These are phyloP conservation scores for Ustilago esculenta DNA, from an alignment of 1,284 basidiomycete species.

Conservation along the genomic window DNA sequence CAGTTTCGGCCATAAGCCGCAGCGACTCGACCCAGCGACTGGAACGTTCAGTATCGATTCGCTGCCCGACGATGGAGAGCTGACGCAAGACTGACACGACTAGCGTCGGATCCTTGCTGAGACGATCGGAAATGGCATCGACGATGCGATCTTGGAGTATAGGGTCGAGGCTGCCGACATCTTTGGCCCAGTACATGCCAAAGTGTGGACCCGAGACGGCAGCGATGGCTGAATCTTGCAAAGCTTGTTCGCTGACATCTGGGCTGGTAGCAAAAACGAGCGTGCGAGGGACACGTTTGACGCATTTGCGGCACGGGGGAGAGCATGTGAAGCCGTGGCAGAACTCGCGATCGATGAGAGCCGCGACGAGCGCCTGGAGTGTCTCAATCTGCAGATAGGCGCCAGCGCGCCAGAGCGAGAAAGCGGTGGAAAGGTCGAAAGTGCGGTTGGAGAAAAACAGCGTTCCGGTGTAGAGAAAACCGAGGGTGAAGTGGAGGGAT, in stretches of 20 bases:
- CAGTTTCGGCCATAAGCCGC: slow-evolving; percentile 55
- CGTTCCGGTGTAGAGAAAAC: slow-evolving; percentile 92
- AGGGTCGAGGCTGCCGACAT: slow-evolving; percentile 56
- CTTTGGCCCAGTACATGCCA: slow-evolving; percentile 59
- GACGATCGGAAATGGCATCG: slow-evolving; percentile 24
- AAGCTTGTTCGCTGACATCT: slow-evolving; percentile 50
- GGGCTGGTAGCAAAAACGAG: slow-evolving; percentile 51
- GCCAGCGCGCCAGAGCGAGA: slow-evolving; percentile 86
- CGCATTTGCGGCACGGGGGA: slow-evolving; percentile 58
- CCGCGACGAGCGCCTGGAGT: slow-evolving; percentile 46
- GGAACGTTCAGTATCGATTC: slow-evolving; percentile 51
- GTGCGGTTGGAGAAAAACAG: slow-evolving; percentile 90
- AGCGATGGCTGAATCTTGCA: slow-evolving; percentile 31
- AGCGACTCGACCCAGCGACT: slow-evolving; percentile 57
- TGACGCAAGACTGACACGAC: slow-evolving; percentile 46
- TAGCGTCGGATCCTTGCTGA: slow-evolving; percentile 23
- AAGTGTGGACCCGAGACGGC: slow-evolving; percentile 54
- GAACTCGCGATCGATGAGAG: slow-evolving; percentile 58
- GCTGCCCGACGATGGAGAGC: slow-evolving; percentile 45
- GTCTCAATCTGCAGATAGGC: slow-evolving; percentile 78
- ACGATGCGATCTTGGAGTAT: slow-evolving; percentile 48
- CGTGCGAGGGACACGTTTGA: slow-evolving; percentile 56
- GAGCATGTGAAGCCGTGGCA: slow-evolving; percentile 60
- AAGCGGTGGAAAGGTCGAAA: slow-evolving; percentile 89
- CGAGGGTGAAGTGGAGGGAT: slow-evolving; percentile 91